phyloP scores from a whole-genome alignment of 106 monocot genomes.

The Allium fistulosum region DNA sequence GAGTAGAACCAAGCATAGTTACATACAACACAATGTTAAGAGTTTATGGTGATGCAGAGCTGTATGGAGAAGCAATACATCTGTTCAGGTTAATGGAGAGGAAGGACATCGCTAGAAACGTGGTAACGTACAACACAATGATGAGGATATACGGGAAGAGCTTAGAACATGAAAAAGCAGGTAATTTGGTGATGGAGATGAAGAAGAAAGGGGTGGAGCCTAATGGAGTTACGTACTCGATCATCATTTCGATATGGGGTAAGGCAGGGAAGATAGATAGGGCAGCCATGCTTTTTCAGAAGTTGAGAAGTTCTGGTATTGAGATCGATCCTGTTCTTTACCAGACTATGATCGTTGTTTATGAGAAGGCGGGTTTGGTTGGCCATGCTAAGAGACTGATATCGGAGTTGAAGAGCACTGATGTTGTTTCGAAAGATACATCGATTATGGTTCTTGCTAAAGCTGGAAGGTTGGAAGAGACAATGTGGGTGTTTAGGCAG shows the following conservation, averaged over 20 bases:
- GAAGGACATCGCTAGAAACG: conserved; percentile 65
- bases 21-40: conserved; percentile 91
- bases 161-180: conserved; percentile 96
- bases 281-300: conserved; percentile 81
- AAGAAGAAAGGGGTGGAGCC: conserved; percentile 54
- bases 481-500: conserved; percentile 58
- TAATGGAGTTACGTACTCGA: conserved; percentile 78
- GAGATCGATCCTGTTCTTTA: conserved; percentile 79
- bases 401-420: conserved; percentile 53
- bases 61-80: conserved; percentile 87
- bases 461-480: conserved; percentile 79
- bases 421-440: conserved; percentile 36
- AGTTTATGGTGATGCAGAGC: conserved; percentile 85
- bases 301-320: conserved; percentile 44
- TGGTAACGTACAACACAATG: conserved; percentile 97
- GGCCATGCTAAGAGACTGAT: conserved; percentile 77
- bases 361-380: conserved; percentile 71
- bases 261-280: conserved; percentile 76
- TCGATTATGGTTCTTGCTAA: conserved; percentile 58
- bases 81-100: conserved; percentile 84
- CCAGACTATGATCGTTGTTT: conserved; percentile 83
- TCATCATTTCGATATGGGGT: conserved; percentile 89
- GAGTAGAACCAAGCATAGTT: conserved; percentile 48
- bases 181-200: conserved; percentile 77
- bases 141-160: conserved; percentile 78